Base-by-base conservation (phyloP, 2,329 filamentous ascomycete species). In the Parascedosporium putredinis region DNA sequence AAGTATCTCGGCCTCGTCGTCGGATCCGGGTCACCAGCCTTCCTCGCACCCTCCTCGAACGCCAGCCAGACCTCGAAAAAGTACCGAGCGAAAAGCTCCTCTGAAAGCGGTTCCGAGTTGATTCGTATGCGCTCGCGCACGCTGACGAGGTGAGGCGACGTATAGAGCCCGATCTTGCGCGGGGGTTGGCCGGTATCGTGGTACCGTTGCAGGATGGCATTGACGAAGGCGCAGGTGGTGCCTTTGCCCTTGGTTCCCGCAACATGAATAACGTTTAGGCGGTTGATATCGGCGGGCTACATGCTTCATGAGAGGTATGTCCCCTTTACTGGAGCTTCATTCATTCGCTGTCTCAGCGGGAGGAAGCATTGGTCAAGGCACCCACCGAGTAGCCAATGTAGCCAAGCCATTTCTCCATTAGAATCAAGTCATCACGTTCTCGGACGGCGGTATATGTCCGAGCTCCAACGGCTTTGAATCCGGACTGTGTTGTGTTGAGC, bases 161-260 rank as follows among this genome's bases (percentile, higher is more conserved):
- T 76, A 59, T 71, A 76, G 14, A 76, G 65, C 1, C 73, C 73
- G 8, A 68, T 64, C 47, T 63, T 67, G 8, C 47, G 24, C 1
- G 55, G 58, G 34, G 54, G 59, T 49, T 46, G 51, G 16, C 50
- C 56, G 40, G 53, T 53, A 8, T 58, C 5, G 18, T 54, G 54
- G 55, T 59, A 53, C 57, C 34, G 55, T 51, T 43, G 57, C 54
- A 78, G 62, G 25, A 77, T 64, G 1, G 62, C 67, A 24, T 67
- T 61, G 20, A 65, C 60, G 48, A 72, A 76, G 3, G 71, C 72
- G 52, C 71, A 75, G 0, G 72, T 75, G 51, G 66, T 72, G 4
- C 74, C 74, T 63, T 78, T 78, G 1, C 74, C 74, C 58, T 78
- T 78, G 0, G 74, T 78, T 0, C 75, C 74, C 18, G 72, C 64